Evolutionary conservation across 2,329 filamentous ascomycete species (phyloP), one percentile per base, ranked within the genome.

Genomic region (Paecilomyces formosus): DNA sequence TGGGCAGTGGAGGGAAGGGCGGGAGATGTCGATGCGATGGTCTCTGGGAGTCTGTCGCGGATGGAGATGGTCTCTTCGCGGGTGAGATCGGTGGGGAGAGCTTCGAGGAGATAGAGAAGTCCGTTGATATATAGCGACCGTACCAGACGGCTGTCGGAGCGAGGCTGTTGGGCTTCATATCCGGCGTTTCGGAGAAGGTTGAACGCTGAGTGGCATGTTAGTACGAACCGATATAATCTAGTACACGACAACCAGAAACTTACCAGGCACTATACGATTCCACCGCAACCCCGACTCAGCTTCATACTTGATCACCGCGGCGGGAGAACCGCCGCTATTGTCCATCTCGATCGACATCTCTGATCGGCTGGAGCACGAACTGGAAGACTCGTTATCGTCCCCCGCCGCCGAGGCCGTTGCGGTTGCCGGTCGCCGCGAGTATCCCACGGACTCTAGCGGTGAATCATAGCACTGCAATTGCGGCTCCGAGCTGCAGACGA

Each of bases 61-160:
- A 76, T 63, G 39, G 65, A 66, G 5, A 55, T 57, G 2, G 62
- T 63, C 57, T 74, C 72, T n/a, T 73, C 69, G 0, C 59, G 31
- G 2, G 63, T 70, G 6, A 73, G 45, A 35, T 73, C 68, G 3
- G 64, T 58, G 1, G 72, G 72, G 1, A 74, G 62, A 2, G 70
- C 73, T 51, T 72, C 69, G 13, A 76, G 67, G 5, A 76, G 65
- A 56, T 76, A 76, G 8, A 72, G 63, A n/a, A 76, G 45, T 1
- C 72, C 72, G 60, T 69, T 70, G 33, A 76, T 67, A 49, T 71
- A 73, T 13, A 74, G 65, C 1, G 68, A 70, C 8, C 72, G 68
- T 51, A 69, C 64, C 8, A 74, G 65, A n/a, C 62, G 65, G 21
- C 60, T 63, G 58, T 74, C 72, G 8, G 70, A 62, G 1, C 66